A percentile compares a stretch with the other conserved stretches of the same genome.
phyloP scores from a whole-genome alignment of 2,329 filamentous ascomycete species.

The Beauveria sp. region DNA sequence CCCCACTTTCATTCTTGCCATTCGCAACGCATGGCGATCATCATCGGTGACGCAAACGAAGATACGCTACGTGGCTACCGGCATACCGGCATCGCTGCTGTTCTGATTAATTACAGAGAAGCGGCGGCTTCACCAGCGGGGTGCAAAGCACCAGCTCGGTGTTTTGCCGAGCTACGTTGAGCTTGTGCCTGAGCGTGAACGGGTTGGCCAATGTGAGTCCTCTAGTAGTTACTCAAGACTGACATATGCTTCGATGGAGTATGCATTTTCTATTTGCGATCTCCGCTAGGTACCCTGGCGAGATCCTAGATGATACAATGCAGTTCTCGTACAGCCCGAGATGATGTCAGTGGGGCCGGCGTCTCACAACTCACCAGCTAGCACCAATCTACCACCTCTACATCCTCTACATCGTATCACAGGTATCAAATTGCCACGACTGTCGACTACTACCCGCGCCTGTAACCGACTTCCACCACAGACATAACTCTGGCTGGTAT shows the following conservation, averaged over 20 bases:
- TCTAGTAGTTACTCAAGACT: too few species aligned
- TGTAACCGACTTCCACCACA: neutral
- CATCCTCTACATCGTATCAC: neutral
- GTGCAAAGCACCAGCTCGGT: neutral
- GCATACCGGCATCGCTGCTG: neutral
- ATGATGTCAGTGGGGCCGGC: slow-evolving; percentile 7
- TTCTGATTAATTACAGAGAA: neutral
- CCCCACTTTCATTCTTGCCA: slow-evolving; percentile 2
- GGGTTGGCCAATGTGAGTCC: too few species aligned
- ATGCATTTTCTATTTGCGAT: neutral
- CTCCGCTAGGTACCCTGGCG: neutral
- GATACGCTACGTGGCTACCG: neutral
- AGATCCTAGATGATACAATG: neutral
- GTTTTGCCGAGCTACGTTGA: neutral
- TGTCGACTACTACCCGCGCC: neutral
- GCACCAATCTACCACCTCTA: neutral
- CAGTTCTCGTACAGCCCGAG: neutral
- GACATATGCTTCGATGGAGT: neutral
- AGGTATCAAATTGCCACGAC: neutral
- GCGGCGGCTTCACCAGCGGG: neutral
- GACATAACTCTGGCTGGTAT: slow-evolving; percentile 38
- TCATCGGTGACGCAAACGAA: slow-evolving; percentile 6
- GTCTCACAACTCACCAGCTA: neutral
- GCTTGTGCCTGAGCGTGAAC: neutral
- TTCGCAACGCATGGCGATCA: neutral